These are phyloP conservation scores for Suhomyces prunicola DNA, from an alignment of 805 yeast species.

Conservation along the genomic window DNA sequence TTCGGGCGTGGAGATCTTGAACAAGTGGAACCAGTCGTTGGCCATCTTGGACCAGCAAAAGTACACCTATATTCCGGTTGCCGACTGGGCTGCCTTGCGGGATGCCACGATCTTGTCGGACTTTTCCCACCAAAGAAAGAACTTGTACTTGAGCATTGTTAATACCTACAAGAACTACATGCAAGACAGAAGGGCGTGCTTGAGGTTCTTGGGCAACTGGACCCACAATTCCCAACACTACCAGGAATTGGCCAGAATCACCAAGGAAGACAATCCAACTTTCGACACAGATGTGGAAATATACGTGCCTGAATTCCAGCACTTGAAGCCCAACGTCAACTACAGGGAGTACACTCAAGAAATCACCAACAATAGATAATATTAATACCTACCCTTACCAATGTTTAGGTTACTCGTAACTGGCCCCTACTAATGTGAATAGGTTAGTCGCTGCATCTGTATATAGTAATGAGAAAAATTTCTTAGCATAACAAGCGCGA, in stretches of 20 bases:
- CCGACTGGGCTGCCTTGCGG: slow-evolving; percentile 82
- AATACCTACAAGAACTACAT: slow-evolving; percentile 40
- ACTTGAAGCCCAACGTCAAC: slow-evolving; percentile 28
- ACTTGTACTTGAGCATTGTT: slow-evolving; percentile 54
- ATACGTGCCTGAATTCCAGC: slow-evolving; percentile 20
- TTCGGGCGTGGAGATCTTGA: slow-evolving; percentile 48
- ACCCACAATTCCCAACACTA: slow-evolving; percentile 23
- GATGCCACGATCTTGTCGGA: slow-evolving; percentile 63
- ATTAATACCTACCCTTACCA: neutral
- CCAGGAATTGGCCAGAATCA: slow-evolving; percentile 19
- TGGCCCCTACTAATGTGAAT: neutral
- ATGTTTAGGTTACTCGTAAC: neutral
- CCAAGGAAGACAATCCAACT: slow-evolving; percentile 16
- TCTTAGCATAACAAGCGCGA: neutral
- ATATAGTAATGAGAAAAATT: neutral
- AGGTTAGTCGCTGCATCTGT: neutral
- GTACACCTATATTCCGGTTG: slow-evolving; percentile 66
- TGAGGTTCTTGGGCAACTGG: slow-evolving; percentile 31
- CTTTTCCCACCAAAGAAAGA: slow-evolving; percentile 43
- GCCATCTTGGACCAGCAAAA: slow-evolving; percentile 45
- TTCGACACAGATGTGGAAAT: slow-evolving; percentile 18
- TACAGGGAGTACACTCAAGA: slow-evolving; percentile 20
- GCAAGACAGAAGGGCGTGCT: slow-evolving; percentile 33
- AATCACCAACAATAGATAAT: slow-evolving; percentile 10
- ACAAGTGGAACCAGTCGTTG: slow-evolving; percentile 54